Percentiles rank a stretch among this genome's conserved stretches.
Conservation (phyloP, 306 rosid genomes). For the Ceratonia siliqua region DNA sequence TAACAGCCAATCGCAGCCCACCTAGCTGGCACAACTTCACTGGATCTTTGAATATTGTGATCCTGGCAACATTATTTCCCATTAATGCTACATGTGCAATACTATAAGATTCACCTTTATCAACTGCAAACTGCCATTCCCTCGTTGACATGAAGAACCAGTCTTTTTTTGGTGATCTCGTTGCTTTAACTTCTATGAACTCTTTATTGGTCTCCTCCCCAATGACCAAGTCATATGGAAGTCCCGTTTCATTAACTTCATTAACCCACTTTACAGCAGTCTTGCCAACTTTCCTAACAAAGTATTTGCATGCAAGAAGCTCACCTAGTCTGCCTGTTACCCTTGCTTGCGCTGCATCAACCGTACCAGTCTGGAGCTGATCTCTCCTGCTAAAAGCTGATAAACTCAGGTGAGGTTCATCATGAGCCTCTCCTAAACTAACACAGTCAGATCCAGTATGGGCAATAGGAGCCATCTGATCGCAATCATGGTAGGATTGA, state of each 20-base stretch:
- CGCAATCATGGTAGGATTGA: constrained; percentile 32
- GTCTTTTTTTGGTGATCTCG: constrained; percentile 72
- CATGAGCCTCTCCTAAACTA: constrained; percentile 33
- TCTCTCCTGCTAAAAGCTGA: constrained; percentile 42
- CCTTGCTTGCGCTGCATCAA: constrained; percentile 49
- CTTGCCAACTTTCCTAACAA: constrained; percentile 46
- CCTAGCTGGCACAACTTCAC: constrained; percentile 63
- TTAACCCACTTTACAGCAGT: constrained; percentile 73
- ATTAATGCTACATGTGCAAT: constrained; percentile 65
- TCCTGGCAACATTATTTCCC: constrained; percentile 49
- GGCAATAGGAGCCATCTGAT: constrained; percentile 33
- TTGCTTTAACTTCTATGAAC: constrained; percentile 86
- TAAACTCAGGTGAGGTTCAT: constrained; percentile 17
- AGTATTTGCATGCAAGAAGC: constrained; percentile 65
- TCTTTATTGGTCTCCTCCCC: constrained; percentile 46
- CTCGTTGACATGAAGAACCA: constrained; percentile 75
- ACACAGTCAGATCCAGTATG: constrained; percentile 30
- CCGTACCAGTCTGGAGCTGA: constrained; percentile 54
- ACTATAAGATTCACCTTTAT: constrained; percentile 71
- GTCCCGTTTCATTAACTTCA: constrained; percentile 65
- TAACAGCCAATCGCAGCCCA: constrained; percentile 63
- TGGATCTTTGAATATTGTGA: constrained; percentile 70
- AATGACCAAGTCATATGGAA: constrained; percentile 68
- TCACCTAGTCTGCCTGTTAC: constrained; percentile 77
- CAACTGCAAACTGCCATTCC: constrained; percentile 84